Evolutionary conservation across 495 filamentous ascomycete species (phyloP).

Genomic region (Opeltia flavorubescens): DNA sequence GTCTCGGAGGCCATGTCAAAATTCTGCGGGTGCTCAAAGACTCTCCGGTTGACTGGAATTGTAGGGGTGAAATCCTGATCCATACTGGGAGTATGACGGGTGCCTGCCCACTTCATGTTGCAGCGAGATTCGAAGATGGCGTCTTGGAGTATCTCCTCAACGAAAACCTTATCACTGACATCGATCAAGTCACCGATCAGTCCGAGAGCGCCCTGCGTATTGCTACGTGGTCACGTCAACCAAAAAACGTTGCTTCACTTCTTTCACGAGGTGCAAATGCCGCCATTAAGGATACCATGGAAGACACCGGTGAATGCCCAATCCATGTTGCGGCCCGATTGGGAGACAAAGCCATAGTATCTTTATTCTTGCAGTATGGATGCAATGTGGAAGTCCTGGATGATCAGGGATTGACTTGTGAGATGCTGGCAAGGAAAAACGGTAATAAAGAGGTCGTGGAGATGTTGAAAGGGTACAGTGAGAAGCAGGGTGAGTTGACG

Average conservation of each 20-base stretch:
- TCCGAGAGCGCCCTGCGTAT: neutral
- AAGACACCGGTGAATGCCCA: neutral
- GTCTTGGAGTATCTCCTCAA: constrained; percentile 2
- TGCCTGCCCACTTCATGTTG: constrained; percentile 1
- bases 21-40: neutral
- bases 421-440: constrained; percentile 1
- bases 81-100: neutral
- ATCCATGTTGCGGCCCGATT: neutral
- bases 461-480: neutral
- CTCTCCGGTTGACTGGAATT: neutral
- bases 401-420: neutral
- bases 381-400: neutral
- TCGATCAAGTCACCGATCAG: neutral
- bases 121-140: neutral
- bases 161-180: neutral
- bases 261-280: neutral
- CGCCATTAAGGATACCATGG: neutral
- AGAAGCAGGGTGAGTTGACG: neutral
- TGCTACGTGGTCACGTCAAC: neutral
- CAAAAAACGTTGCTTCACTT: neutral
- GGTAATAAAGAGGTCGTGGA: neutral
- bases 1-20: neutral
- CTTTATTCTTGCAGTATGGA: neutral
- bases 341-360: neutral
- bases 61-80: neutral